Percentiles rank a stretch among this genome's conserved stretches.
Conservation (phyloP, 2,329 filamentous ascomycete species). For the Penicillium fuscoglaucum region DNA sequence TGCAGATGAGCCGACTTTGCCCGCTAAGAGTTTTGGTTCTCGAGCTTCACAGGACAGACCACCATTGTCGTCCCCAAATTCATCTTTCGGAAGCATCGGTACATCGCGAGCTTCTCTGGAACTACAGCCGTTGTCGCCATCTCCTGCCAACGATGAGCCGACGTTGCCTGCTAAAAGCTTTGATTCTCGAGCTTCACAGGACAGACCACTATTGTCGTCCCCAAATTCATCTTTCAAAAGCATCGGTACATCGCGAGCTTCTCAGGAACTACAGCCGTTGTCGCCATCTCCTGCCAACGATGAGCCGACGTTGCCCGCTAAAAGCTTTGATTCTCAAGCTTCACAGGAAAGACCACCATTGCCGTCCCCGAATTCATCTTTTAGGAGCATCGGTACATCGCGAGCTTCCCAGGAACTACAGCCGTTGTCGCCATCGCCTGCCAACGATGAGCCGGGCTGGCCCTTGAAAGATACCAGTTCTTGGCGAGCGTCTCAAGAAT, state of each 20-base stretch:
- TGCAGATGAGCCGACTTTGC: slow-evolving; percentile 20
- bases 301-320: slow-evolving; percentile 19
- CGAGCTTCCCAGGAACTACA: slow-evolving; percentile 8
- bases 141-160: slow-evolving; percentile 11
- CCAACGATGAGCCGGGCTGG: slow-evolving; percentile 1
- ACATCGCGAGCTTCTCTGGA: slow-evolving; percentile 12
- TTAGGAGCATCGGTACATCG: slow-evolving; percentile 7
- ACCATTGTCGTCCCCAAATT: slow-evolving; percentile 4
- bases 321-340: slow-evolving; percentile 12
- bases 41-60: slow-evolving; percentile 8
- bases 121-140: too few relatives aligned
- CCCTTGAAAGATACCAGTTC: background rate
- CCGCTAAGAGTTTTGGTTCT: slow-evolving; percentile 15
- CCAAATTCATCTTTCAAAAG: slow-evolving; percentile 4
- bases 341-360: slow-evolving; percentile 8
- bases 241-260: slow-evolving; percentile 8
- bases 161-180: slow-evolving; percentile 20
- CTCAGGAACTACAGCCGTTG: slow-evolving; percentile 5
- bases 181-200: slow-evolving; percentile 9
- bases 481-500: background rate
- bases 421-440: slow-evolving; percentile 7
- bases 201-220: slow-evolving; percentile 5
- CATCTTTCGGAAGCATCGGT: slow-evolving; percentile 5
- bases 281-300: slow-evolving; percentile 10
- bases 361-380: slow-evolving; percentile 2